phyloP scores from a whole-genome alignment of 2,329 filamentous ascomycete species.

The Ophiosphaerella narmari region DNA sequence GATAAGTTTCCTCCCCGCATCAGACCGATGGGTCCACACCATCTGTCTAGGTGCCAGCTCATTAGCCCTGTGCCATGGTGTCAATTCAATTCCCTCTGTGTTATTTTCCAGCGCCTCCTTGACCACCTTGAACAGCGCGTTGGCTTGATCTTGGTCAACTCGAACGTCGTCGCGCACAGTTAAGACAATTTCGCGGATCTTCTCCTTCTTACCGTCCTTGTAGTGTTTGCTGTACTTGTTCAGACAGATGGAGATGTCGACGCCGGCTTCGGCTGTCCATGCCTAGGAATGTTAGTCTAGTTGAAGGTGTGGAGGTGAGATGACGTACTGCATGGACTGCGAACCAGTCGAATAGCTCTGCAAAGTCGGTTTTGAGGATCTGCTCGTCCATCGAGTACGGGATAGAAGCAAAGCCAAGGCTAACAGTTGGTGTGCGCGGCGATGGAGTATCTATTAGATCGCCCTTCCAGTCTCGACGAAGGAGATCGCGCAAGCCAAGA shows the following conservation, averaged over 20 bases:
- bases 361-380: constrained; percentile 53
- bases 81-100: constrained; percentile 44
- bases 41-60: constrained; percentile 53
- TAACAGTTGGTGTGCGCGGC: constrained; percentile 52
- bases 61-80: constrained; percentile 50
- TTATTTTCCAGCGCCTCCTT: constrained; percentile 49
- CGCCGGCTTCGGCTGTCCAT: constrained; percentile 53
- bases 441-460: constrained; percentile 55
- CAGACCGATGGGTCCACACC: constrained; percentile 51
- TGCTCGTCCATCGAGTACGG: constrained; percentile 54
- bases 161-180: constrained; percentile 52
- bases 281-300: constrained; percentile 23
- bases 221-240: constrained; percentile 54
- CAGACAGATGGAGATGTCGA: constrained; percentile 52
- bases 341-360: constrained; percentile 56
- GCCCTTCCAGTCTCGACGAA: constrained; percentile 55
- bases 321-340: constrained; percentile 47
- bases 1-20: constrained; percentile 52
- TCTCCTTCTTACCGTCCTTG: constrained; percentile 49
- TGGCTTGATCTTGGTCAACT: constrained; percentile 51
- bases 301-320: neutral
- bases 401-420: constrained; percentile 53
- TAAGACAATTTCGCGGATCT: constrained; percentile 54
- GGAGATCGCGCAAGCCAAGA: constrained; percentile 51
- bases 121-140: constrained; percentile 49